These are phyloP conservation scores for Centella asiatica DNA, from an alignment of 129 eudicot genomes.

Conservation along the genomic window DNA sequence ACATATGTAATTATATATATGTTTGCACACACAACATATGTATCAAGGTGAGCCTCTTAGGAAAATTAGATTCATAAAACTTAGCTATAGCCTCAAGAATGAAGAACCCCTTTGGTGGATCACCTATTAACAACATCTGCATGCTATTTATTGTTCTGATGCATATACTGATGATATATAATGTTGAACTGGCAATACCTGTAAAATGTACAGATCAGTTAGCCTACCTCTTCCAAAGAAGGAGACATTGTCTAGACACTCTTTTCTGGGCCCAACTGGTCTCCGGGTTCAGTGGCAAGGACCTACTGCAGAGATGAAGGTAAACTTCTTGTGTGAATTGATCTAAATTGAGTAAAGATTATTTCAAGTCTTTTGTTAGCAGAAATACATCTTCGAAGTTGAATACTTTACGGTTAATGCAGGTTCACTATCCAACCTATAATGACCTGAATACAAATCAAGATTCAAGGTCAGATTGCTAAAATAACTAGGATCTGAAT, in stretches of 20 bases:
- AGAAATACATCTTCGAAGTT: background rate
- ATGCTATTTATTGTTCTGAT: background rate
- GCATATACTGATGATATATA: background rate
- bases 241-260: slow-evolving; percentile 95
- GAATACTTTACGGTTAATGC: slow-evolving; percentile 17
- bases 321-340: slow-evolving; percentile 15
- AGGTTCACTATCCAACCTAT: slow-evolving; percentile 80
- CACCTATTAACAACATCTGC: background rate
- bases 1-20: too few relatives aligned
- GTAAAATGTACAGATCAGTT: slow-evolving; percentile 48
- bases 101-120: background rate
- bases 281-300: slow-evolving; percentile 68
- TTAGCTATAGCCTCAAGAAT: too few relatives aligned
- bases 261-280: slow-evolving; percentile 84
- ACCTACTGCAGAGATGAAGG: slow-evolving; percentile 72
- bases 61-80: too few relatives aligned
- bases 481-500: background rate
- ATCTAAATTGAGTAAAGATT: slow-evolving; percentile 7
- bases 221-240: slow-evolving; percentile 70
- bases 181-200: slow-evolving; percentile 3
- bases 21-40: too few relatives aligned
- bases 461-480: slow-evolving; percentile 44
- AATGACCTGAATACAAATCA: slow-evolving; percentile 44
- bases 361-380: background rate
- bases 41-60: too few relatives aligned